phyloP scores from a whole-genome alignment of 768 basidiomycete species.

The Lanmaoa pseudosensibilis region DNA sequence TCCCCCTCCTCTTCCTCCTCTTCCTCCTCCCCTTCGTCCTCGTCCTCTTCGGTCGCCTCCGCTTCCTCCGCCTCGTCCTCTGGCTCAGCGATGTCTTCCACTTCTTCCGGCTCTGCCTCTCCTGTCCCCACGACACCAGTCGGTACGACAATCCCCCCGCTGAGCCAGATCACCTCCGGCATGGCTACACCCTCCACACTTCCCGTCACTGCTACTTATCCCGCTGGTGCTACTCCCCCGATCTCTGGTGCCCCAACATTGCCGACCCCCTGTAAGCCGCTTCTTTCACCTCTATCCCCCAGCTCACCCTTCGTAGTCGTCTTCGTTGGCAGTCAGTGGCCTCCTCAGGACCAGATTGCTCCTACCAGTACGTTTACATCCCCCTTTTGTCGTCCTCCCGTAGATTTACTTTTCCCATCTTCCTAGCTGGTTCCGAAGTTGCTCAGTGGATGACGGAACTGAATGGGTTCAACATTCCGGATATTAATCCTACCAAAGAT shows the following conservation, averaged over 20 bases:
- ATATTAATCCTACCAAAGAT: slow-evolving; percentile 58
- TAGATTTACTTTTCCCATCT: not conserved
- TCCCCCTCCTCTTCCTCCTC: slow-evolving; percentile 1
- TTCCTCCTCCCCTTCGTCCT: slow-evolving; percentile 1
- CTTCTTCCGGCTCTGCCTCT: slow-evolving; percentile 13
- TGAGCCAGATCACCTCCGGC: slow-evolving; percentile 59
- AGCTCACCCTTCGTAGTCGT: slow-evolving; percentile 38
- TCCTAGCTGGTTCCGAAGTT: slow-evolving; percentile 47
- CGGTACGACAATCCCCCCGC: slow-evolving; percentile 53
- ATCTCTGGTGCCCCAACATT: slow-evolving; percentile 64
- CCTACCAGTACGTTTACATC: slow-evolving; percentile 48
- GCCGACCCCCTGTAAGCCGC: slow-evolving; percentile 58
- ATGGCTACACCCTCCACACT: slow-evolving; percentile 57
- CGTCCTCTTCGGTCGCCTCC: slow-evolving; percentile 4
- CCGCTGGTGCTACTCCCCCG: slow-evolving; percentile 61
- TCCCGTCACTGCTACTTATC: slow-evolving; percentile 50
- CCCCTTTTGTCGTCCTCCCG: not conserved
- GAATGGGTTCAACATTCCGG: slow-evolving; percentile 66
- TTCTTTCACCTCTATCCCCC: not conserved
- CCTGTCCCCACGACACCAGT: slow-evolving; percentile 31
- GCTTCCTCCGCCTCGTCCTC: slow-evolving; percentile 1
- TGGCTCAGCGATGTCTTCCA: not conserved
- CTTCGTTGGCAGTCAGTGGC: slow-evolving; percentile 54
- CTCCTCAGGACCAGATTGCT: slow-evolving; percentile 58
- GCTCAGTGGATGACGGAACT: slow-evolving; percentile 74